Evolutionary conservation across 2,329 filamentous ascomycete species (phyloP), one percentile per base, ranked within the genome.

Genomic region (Dryadomyces sulphureus): DNA sequence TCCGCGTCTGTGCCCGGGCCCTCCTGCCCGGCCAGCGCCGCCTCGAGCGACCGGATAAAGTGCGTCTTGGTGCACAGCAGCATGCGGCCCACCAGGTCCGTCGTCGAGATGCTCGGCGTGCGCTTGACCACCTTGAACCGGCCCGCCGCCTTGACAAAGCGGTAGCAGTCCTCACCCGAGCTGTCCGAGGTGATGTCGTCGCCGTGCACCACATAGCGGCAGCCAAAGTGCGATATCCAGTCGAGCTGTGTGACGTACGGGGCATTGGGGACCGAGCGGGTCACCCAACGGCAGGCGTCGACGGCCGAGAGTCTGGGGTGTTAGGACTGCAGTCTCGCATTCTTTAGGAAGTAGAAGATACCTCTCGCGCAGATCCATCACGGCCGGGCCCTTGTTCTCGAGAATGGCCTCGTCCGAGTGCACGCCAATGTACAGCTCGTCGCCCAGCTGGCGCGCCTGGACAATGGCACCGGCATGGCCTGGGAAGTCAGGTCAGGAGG

Each of bases 31-130:
- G 69, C 67, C 7, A 96, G 69, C 22, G 73, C 66, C 44, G 71
- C 75, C 54, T 81, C 73, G 38, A 95, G 70, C 0, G 83, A 89
- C 56, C 79, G 82, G 61, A 96, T 90, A 59, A 94, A 94, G 65
- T 98, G 92, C 20, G 79, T 84, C 59, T 81, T 82, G n/a, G 90
- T 96, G 69, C 89, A 95, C 16, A 96, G 72, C 57, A 98, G 70
- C 92, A 98, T 98, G 56, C 92, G 81, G 19, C 92, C 92, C 22
- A 98, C 92, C n/a, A 98, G 75, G 60, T 98, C 92, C 4, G 92
- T 98, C 2, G 92, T 98, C 9, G 87, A 94, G 58, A 98, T 98
- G 49, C 87, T 89, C 0, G 92, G 92, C 2, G 92, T 96, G 52
- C 92, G 77, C 68, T 94, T 94, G 40, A 98, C 92, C 17, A 98